Evolutionary conservation across 768 basidiomycete genomes (phyloP).

Genomic region (Calocybe indica): DNA sequence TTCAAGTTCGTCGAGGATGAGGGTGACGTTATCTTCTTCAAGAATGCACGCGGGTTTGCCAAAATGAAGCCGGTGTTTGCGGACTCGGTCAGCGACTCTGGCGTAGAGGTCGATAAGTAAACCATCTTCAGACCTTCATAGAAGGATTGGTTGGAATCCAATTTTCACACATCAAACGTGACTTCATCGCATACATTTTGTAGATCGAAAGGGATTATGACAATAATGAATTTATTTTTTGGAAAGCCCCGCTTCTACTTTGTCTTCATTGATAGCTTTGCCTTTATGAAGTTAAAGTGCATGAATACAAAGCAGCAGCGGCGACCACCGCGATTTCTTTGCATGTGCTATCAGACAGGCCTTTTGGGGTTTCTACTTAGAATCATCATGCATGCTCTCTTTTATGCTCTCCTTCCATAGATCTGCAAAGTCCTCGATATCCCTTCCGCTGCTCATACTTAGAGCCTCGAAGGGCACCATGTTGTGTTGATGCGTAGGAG

Average conservation of each 20-base stretch:
- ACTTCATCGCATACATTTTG: too few relatives aligned
- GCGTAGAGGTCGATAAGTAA: slow-evolving; percentile 47
- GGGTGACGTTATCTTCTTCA: slow-evolving; percentile 87
- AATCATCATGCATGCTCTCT: slow-evolving; percentile 16
- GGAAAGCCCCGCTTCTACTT: too few relatives aligned
- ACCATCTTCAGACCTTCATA: neutral
- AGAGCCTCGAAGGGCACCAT: slow-evolving; percentile 90
- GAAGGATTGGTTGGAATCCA: too few relatives aligned
- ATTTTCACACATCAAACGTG: too few relatives aligned
- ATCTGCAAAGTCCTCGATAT: slow-evolving; percentile 68
- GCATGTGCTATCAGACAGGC: too few relatives aligned
- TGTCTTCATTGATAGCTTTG: too few relatives aligned
- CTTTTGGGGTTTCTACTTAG: too few relatives aligned
- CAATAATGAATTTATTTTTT: too few relatives aligned
- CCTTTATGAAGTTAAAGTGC: too few relatives aligned
- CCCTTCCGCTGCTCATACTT: slow-evolving; percentile 67
- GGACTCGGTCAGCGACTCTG: slow-evolving; percentile 55
- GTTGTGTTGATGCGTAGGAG: slow-evolving; percentile 77
- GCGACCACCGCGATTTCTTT: too few relatives aligned
- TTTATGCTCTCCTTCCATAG: slow-evolving; percentile 53
- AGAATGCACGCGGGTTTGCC: slow-evolving; percentile 79
- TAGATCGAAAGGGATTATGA: too few relatives aligned
- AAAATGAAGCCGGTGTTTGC: slow-evolving; percentile 57
- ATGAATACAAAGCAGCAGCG: too few relatives aligned
- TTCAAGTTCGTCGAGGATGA: slow-evolving; percentile 87